Conservation (phyloP, 1,139 yeast genomes). For the Candida dubliniensis region DNA sequence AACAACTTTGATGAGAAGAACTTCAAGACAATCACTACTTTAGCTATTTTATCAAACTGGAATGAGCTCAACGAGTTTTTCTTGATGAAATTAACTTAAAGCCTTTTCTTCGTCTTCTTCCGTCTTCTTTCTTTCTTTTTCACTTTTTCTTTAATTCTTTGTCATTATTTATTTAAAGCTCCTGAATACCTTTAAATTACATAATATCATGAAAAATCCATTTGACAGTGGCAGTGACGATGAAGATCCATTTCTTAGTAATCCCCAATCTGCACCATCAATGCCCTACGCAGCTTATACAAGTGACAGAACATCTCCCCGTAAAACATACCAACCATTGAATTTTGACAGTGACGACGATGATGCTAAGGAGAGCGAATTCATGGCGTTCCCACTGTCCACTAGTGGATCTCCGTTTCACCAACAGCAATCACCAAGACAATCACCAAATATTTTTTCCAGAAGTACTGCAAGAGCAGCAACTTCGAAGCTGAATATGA, state of each 20-base stretch:
- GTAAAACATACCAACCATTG: slow-evolving; percentile 30
- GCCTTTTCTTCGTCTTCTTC: neutral
- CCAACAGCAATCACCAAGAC: slow-evolving; percentile 18
- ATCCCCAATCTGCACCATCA: slow-evolving; percentile 26
- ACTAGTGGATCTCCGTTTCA: slow-evolving; percentile 7
- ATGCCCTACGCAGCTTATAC: slow-evolving; percentile 45
- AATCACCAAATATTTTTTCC: slow-evolving; percentile 36
- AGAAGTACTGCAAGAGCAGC: slow-evolving; percentile 47
- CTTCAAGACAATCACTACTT: neutral
- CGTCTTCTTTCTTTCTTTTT: neutral
- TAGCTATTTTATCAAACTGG: neutral
- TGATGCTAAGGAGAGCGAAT: slow-evolving; percentile 20
- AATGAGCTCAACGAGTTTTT: neutral
- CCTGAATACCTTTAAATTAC: neutral
- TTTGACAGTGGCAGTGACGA: slow-evolving; percentile 21
- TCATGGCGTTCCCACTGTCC: slow-evolving; percentile 32
- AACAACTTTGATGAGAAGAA: neutral
- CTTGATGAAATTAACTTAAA: no score
- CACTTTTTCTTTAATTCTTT: neutral
- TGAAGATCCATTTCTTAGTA: slow-evolving; percentile 29
- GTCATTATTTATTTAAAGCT: neutral
- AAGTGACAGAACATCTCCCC: slow-evolving; percentile 40
- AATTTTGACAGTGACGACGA: slow-evolving; percentile 26
- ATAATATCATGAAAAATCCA: slow-evolving; percentile 22
- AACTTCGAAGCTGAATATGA: slow-evolving; percentile 5